These are phyloP conservation scores for Citrus sp. DNA, from an alignment of 345 rosid species.

Conservation along the genomic window DNA sequence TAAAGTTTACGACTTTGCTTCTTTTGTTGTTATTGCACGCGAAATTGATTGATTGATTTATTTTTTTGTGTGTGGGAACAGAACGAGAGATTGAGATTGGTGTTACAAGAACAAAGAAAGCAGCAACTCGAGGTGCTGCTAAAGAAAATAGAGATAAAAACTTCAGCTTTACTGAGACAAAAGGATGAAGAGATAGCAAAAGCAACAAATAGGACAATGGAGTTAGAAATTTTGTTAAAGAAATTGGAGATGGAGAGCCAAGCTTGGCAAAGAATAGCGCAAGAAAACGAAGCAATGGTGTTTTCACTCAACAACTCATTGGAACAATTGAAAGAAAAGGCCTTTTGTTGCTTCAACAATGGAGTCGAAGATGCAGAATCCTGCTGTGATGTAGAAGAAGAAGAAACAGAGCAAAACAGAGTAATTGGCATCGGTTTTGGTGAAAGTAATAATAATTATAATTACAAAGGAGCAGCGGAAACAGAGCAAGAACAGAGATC, in stretches of 20 bases:
- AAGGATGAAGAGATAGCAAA: constrained; percentile 60
- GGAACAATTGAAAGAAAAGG: constrained; percentile 45
- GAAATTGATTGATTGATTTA: too few relatives aligned
- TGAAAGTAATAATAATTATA: neutral
- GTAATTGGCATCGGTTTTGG: neutral
- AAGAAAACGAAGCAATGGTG: constrained; percentile 56
- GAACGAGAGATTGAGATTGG: constrained; percentile 50
- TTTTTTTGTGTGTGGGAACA: constrained; percentile 6
- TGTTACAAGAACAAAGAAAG: constrained; percentile 57
- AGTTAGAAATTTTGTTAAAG: constrained; percentile 49
- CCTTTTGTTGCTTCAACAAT: constrained; percentile 27
- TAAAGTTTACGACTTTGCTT: neutral
- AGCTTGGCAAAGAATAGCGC: constrained; percentile 61
- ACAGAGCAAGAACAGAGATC: constrained; percentile 6
- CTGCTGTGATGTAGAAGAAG: constrained; percentile 30
- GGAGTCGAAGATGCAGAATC: constrained; percentile 56
- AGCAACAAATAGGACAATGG: constrained; percentile 47
- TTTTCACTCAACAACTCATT: constrained; percentile 39
- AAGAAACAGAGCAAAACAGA: constrained; percentile 10
- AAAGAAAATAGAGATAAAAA: constrained; percentile 40
- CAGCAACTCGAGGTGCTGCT: constrained; percentile 36
- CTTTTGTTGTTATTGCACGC: neutral
- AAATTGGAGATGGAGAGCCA: constrained; percentile 56
- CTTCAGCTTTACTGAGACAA: constrained; percentile 35
- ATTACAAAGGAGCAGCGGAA: neutral